phyloP scores from a whole-genome alignment of 2,329 filamentous ascomycete genomes.

The Clonostachys chloroleuca region DNA sequence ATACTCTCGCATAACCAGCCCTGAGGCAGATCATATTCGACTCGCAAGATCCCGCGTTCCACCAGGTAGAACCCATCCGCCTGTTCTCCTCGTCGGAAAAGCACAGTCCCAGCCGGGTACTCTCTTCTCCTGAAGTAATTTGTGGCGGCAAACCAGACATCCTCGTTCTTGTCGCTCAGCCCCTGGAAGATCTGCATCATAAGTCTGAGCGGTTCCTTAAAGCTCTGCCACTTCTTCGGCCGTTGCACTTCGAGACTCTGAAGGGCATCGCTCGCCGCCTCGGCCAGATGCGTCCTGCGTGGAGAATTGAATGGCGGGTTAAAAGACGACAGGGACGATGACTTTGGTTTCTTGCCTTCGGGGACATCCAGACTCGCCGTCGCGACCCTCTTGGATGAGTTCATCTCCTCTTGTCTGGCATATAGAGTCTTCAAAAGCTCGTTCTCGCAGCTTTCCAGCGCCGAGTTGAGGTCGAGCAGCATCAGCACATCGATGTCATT shows the following conservation, averaged over 20 bases:
- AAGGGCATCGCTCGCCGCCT: conserved; percentile 73
- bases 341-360: conserved; percentile 11
- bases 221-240: conserved; percentile 72
- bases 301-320: conserved; percentile 67
- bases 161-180: conserved; percentile 79
- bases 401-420: conserved; percentile 59
- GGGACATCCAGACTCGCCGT: conserved; percentile 46
- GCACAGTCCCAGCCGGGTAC: conserved; percentile 62
- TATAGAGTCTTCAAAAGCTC: conserved; percentile 82
- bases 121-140: conserved; percentile 71
- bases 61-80: conserved; percentile 87
- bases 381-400: conserved; percentile 34
- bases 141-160: conserved; percentile 86
- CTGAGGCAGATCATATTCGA: conserved; percentile 88
- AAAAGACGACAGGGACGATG: conserved; percentile 23
- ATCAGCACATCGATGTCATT: conserved; percentile 72
- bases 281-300: conserved; percentile 69
- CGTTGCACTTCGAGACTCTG: conserved; percentile 57
- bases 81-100: conserved; percentile 74
- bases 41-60: conserved; percentile 82
- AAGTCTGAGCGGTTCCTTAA: conserved; percentile 85
- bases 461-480: conserved; percentile 87
- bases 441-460: conserved; percentile 92
- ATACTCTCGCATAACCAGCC: conserved; percentile 88
- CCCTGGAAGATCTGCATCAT: conserved; percentile 95